phyloP scores from a whole-genome alignment of 192 early-diverging fungal species.

The Backusella psychrophila region DNA sequence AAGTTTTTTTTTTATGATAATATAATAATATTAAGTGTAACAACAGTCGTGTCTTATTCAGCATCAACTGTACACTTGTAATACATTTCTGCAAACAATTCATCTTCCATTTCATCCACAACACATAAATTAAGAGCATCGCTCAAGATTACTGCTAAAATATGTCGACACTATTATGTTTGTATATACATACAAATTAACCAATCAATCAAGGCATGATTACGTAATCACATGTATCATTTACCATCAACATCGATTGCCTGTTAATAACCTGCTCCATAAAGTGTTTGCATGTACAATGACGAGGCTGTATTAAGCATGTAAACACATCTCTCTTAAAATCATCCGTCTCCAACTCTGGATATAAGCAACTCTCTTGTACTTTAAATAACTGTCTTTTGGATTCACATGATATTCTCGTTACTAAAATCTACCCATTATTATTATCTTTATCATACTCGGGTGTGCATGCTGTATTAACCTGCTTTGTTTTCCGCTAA shows the following conservation, averaged over 20 bases:
- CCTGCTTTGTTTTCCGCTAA: constrained; percentile 12
- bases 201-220: neutral
- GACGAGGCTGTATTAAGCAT: constrained; percentile 12
- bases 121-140: neutral
- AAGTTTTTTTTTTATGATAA: neutral
- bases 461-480: neutral
- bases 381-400: neutral
- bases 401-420: neutral
- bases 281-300: constrained; percentile 15
- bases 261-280: neutral
- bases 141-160: constrained; percentile 11
- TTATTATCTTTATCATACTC: no score
- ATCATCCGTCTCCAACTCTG: neutral
- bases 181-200: no score
- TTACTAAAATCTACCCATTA: neutral
- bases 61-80: constrained; percentile 7
- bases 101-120: constrained; percentile 2
- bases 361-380: neutral
- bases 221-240: neutral
- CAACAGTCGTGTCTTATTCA: neutral
- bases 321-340: neutral
- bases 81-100: constrained; percentile 11
- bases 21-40: neutral
- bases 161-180: constrained; percentile 11
- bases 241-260: constrained; percentile 10